phyloP scores from a whole-genome alignment of 2,329 filamentous ascomycete species.

The Microsporum canis region DNA sequence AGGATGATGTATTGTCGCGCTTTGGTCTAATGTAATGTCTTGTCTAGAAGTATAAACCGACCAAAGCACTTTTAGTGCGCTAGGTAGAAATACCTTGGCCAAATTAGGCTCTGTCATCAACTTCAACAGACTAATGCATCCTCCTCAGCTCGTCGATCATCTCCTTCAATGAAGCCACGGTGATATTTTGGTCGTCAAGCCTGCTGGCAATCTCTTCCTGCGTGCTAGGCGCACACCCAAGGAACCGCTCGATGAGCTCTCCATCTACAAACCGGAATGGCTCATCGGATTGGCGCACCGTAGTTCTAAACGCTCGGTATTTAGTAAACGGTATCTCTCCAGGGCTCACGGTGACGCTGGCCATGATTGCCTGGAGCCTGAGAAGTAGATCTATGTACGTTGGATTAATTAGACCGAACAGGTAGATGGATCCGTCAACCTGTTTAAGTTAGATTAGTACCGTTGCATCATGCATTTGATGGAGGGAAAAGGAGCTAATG shows the following conservation, averaged over 20 bases:
- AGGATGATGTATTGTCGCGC: too few relatives aligned
- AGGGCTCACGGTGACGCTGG: slow-evolving; percentile 52
- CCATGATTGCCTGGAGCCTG: slow-evolving; percentile 63
- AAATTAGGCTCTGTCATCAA: too few relatives aligned
- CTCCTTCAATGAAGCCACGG: slow-evolving; percentile 49
- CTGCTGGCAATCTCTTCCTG: slow-evolving; percentile 45
- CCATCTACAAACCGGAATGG: slow-evolving; percentile 87
- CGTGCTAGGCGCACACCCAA: slow-evolving; percentile 54
- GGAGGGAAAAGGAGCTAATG: slow-evolving; percentile 24
- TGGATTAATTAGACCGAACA: slow-evolving; percentile 69
- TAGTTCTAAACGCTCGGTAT: slow-evolving; percentile 73
- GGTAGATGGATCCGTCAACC: slow-evolving; percentile 84
- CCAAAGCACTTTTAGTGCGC: too few relatives aligned
- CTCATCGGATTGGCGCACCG: slow-evolving; percentile 57
- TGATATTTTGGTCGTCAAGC: slow-evolving; percentile 43
- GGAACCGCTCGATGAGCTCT: slow-evolving; percentile 74
- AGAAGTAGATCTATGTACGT: slow-evolving; percentile 68
- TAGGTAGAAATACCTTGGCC: too few relatives aligned
- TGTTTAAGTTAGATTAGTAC: slow-evolving; percentile 25
- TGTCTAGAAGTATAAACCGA: too few relatives aligned
- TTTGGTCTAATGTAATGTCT: too few relatives aligned
- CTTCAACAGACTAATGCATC: slow-evolving; percentile 29
- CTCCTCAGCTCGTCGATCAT: slow-evolving; percentile 48
- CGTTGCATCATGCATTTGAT: too few relatives aligned
- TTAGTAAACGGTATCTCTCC: slow-evolving; percentile 65